A percentile compares a stretch with the other conserved stretches of the same genome.
Evolutionary conservation across 1,284 basidiomycete genomes (phyloP).

Genomic region (Erythrobasidium hasegawianum): DNA sequence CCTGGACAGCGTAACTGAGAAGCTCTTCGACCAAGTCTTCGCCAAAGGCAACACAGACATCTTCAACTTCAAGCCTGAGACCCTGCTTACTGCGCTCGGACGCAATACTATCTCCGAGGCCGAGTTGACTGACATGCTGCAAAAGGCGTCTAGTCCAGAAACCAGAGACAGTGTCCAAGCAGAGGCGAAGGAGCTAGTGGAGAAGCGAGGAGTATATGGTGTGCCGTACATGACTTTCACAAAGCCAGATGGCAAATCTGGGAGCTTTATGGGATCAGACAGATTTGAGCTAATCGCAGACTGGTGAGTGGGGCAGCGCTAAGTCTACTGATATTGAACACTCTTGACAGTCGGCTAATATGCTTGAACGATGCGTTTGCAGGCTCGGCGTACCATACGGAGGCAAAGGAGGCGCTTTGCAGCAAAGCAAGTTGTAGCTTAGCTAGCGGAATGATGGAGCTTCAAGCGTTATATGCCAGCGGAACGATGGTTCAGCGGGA

Average conservation of each 20-base stretch:
- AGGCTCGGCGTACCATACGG: constrained; percentile 28
- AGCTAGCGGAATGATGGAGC: no score
- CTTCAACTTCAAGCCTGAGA: not conserved
- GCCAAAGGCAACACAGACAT: constrained; percentile 16
- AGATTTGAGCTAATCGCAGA: constrained; percentile 27
- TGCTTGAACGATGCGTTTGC: no score
- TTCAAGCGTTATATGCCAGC: no score
- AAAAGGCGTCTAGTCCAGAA: constrained; percentile 21
- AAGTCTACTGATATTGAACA: no score
- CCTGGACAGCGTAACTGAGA: constrained; percentile 1
- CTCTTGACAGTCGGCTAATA: no score
- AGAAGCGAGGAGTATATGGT: constrained; percentile 25
- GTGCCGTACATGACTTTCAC: constrained; percentile 20
- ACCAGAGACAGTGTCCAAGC: constrained; percentile 13
- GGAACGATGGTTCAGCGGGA: no score
- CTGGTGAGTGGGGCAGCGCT: constrained; percentile 31
- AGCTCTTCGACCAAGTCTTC: constrained; percentile 26
- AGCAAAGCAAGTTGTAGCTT: constrained; percentile 17
- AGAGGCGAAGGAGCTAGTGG: constrained; percentile 14
- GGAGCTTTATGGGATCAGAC: constrained; percentile 30
- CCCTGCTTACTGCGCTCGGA: not conserved
- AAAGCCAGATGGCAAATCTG: constrained; percentile 3
- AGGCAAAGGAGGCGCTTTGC: not conserved
- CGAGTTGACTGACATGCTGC: constrained; percentile 11
- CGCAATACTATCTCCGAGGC: not conserved